These are phyloP conservation scores for Dryas integrifolia DNA, from an alignment of 331 rosid species.

Conservation along the genomic window DNA sequence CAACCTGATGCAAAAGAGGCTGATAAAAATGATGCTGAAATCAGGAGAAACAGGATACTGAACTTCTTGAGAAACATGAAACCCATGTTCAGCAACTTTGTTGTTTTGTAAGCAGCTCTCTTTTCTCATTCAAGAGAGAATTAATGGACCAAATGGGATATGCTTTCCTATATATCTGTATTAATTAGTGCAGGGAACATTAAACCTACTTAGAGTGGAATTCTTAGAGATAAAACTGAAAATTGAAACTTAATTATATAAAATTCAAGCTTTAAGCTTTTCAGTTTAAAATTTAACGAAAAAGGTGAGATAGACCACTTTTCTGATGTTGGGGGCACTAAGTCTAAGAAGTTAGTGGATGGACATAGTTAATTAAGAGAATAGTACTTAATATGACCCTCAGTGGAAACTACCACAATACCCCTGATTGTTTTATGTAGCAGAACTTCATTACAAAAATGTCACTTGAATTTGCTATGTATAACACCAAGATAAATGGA, in stretches of 20 bases:
- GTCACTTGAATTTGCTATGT: neutral
- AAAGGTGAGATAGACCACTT: conserved; percentile 61
- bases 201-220: conserved; percentile 16
- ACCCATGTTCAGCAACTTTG: conserved; percentile 35
- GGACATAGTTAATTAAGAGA: conserved; percentile 18
- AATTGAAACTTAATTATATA: conserved; percentile 40
- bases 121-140: conserved; percentile 34
- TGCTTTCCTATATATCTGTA: conserved; percentile 38
- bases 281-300: conserved; percentile 38
- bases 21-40: conserved; percentile 58
- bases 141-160: conserved; percentile 18
- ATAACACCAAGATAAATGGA: neutral
- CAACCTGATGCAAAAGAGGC: conserved; percentile 58
- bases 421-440: conserved; percentile 20
- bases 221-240: conserved; percentile 32
- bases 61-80: conserved; percentile 50
- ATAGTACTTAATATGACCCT: conserved; percentile 16
- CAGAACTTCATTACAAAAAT: neutral
- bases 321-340: conserved; percentile 77
- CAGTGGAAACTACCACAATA: conserved; percentile 46
- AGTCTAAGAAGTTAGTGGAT: conserved; percentile 60
- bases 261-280: conserved; percentile 28
- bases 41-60: conserved; percentile 50
- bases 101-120: conserved; percentile 5
- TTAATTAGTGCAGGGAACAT: conserved; percentile 16